Evolutionary conservation across 2,329 filamentous ascomycete genomes (phyloP).

Genomic region (Botryotinia convoluta): DNA sequence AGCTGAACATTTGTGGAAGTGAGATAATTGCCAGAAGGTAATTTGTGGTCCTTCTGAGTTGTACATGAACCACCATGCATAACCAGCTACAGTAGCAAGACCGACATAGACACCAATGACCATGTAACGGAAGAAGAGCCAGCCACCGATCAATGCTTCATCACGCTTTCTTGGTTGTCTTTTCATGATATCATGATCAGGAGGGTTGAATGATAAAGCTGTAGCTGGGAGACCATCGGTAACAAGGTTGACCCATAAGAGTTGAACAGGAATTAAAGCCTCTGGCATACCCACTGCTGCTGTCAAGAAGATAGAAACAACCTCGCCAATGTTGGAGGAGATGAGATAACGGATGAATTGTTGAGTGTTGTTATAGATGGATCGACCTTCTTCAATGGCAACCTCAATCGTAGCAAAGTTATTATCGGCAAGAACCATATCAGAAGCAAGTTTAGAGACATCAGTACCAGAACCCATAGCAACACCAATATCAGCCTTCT

Average conservation of each 20-base stretch:
- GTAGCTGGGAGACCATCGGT: constrained; percentile 96
- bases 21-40: constrained; percentile 79
- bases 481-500: constrained; percentile 98
- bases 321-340: constrained; percentile 98
- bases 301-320: constrained; percentile 97
- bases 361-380: constrained; percentile 99
- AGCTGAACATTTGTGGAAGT: constrained; percentile 90
- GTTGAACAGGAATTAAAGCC: constrained; percentile 92
- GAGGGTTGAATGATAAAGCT: constrained; percentile 94
- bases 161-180: constrained; percentile 87
- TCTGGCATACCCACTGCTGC: constrained; percentile 97
- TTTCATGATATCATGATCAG: constrained; percentile 98
- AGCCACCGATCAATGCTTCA: constrained; percentile 87
- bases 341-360: constrained; percentile 99
- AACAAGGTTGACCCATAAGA: constrained; percentile 98
- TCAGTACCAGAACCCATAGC: constrained; percentile 98
- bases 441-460: constrained; percentile 91
- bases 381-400: constrained; percentile 93
- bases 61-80: constrained; percentile 99
- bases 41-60: constrained; percentile 88
- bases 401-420: constrained; percentile 98
- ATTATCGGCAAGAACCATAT: constrained; percentile 98
- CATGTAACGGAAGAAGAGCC: constrained; percentile 97
- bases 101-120: constrained; percentile 95
- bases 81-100: constrained; percentile 89